A percentile compares a stretch with the other conserved stretches of the same genome.
These are phyloP conservation scores for Trypanosoma avium DNA, from an alignment of 208 protist genomes.

Conservation along the genomic window DNA sequence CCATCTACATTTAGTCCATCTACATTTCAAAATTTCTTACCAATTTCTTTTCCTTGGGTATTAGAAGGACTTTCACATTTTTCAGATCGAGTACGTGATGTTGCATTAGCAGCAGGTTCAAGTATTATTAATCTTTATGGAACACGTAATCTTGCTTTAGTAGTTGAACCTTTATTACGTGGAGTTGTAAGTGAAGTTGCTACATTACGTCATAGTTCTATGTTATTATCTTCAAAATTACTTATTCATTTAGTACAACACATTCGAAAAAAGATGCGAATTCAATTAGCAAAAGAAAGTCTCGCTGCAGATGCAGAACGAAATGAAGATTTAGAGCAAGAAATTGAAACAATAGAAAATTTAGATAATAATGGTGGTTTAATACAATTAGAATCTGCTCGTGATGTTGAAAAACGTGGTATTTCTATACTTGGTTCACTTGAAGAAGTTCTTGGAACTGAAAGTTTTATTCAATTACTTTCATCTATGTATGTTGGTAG, in stretches of 20 bases:
- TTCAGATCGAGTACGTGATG: slow-evolving; percentile 86
- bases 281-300: slow-evolving; percentile 49
- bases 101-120: slow-evolving; percentile 84
- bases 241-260: slow-evolving; percentile 86
- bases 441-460: slow-evolving; percentile 78
- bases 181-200: slow-evolving; percentile 84
- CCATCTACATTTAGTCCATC: slow-evolving; percentile 69
- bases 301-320: slow-evolving; percentile 26
- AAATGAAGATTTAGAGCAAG: slow-evolving; percentile 27
- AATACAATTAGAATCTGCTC: slow-evolving; percentile 78
- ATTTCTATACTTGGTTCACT: slow-evolving; percentile 81
- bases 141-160: slow-evolving; percentile 74
- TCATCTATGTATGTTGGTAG: slow-evolving; percentile 84
- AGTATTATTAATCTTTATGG: slow-evolving; percentile 90
- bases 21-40: slow-evolving; percentile 81
- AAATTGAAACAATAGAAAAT: slow-evolving; percentile 5
- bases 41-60: slow-evolving; percentile 84
- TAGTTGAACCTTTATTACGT: slow-evolving; percentile 80
- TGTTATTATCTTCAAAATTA: slow-evolving; percentile 88
- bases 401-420: slow-evolving; percentile 85
- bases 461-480: slow-evolving; percentile 68
- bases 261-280: slow-evolving; percentile 85
- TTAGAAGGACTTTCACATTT: slow-evolving; percentile 91
- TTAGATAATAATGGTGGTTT: slow-evolving; percentile 29
- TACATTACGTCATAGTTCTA: slow-evolving; percentile 85